Base-by-base conservation (phyloP, 202 grass and related monocot genomes). In the Miscanthus sacchariflorus region DNA sequence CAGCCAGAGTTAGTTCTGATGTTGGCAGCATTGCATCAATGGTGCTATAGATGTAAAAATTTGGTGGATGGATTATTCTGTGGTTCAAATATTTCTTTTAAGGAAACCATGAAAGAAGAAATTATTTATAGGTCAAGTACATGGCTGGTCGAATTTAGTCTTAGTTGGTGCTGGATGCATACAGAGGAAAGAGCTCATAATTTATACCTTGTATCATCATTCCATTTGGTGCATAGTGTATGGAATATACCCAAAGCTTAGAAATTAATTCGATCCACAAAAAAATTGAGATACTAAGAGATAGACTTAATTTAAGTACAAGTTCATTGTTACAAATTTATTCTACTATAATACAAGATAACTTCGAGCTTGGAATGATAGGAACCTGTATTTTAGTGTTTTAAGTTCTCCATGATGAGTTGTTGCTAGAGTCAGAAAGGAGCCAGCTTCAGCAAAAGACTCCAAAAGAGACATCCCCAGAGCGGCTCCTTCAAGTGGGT, bases 381-480 rank as follows among this genome's bases (percentile, higher is more conserved):
- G 21, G 78, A 86, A 95, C 93, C 93, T 95, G 85, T 95, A 95
- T 93, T 95, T 95, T 74, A 95, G 85, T 63, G 91, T 91, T 93
- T 95, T 95, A 45, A 95, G 93, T 78, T 95, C 91, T 86, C 93
- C 93, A 91, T 95, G 93, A 83, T 95, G 93, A 78, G 93, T 93
- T 81, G 91, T 93, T 67, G 87, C 93, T 85, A 95, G 83, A 72
- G 93, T 95, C 54, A 95, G 81, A 88, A 88, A 95, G 64, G 89
- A 95, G 64, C 89, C 86, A 83, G 78, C 76, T 87, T 91, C 89
- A 86, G 91, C 89, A 95, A 93, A 93, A 89, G 91, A 95, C 80
- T 93, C 93, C 85, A 95, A 91, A 89, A 95, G 85, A 79, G 93
- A 95, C 91, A 91, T 91, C 24, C 93, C 93, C 78, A 95, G 87